Base-by-base conservation (phyloP, 352 stramenopile genomes). In the Pythium aristosporum region DNA sequence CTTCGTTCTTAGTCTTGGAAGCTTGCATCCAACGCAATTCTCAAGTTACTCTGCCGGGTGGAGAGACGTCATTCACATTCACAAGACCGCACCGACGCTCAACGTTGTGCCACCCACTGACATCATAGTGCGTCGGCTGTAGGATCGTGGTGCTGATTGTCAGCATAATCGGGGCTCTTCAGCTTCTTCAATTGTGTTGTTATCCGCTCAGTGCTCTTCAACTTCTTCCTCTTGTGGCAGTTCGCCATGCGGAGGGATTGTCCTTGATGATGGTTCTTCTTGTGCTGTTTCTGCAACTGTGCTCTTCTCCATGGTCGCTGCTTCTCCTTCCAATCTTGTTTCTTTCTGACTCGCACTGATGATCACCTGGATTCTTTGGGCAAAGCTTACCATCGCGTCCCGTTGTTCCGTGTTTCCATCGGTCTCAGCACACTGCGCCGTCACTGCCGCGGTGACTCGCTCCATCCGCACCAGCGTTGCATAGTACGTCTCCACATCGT, bases 401-500 rank as follows among this genome's bases (percentile, higher is more conserved):
- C 44, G 44, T 50, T 7, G n/a, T 32, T 48, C 23, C 11, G 18
- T 43, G 48, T 21, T 12, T 5, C 55, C 15, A 16, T 10, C 37
- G 25, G 21, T 37, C 36, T 34, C 18, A 20, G 18, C 53, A 30
- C 42, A 20, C 32, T 36, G 18, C 25, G 12, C 21, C 21, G 20
- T 39, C 7, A 54, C 34, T 4, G 36, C 65, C 32, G 65, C 53
- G 8, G 57, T 59, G 8, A 73, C 42, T 1, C 75, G 61, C 58
- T 85, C 76, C 55, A 89, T 85, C 47, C 42, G 68, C 2, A 60
- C 69, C 28, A 89, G 59, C 39, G 81, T 20, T 20, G 71, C 61
- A 43, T 85, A 89, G 53, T 82, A 83, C 57, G 74, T 79, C 52
- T 83, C 74, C 21, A 89, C 80, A 42, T 86, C 77, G 0, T 80